phyloP scores from a whole-genome alignment of 2,329 filamentous ascomycete genomes.

The Fusarium temperatum region DNA sequence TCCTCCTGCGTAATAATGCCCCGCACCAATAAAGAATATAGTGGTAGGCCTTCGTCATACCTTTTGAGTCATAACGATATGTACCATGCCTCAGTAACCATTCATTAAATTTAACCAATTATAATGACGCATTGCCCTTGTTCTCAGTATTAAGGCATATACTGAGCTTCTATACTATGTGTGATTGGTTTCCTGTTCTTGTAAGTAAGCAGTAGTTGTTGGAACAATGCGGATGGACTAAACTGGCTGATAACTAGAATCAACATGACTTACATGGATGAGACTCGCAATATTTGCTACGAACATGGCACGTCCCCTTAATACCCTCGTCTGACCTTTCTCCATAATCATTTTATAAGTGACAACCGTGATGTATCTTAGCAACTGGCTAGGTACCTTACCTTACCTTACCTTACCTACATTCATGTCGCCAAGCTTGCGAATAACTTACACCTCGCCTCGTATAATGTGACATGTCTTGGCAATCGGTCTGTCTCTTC shows the following conservation, averaged over 20 bases:
- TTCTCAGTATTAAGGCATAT: background rate
- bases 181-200: background rate
- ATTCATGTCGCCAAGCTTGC: background rate
- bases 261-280: background rate
- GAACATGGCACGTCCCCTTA: background rate
- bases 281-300: background rate
- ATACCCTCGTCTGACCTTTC: background rate
- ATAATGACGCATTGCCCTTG: background rate
- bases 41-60: conserved; percentile 26
- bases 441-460: background rate
- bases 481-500: background rate
- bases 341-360: background rate
- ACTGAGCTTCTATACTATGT: background rate
- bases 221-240: background rate
- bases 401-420: background rate
- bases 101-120: background rate
- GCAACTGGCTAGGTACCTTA: background rate
- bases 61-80: conserved; percentile 32
- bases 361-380: background rate
- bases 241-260: background rate
- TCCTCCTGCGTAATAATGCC: conserved; percentile 34
- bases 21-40: conserved; percentile 17
- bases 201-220: background rate
- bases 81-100: background rate
- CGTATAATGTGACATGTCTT: background rate